phyloP scores from a whole-genome alignment of 805 yeast genomes.

The Starmerella asiatica region DNA sequence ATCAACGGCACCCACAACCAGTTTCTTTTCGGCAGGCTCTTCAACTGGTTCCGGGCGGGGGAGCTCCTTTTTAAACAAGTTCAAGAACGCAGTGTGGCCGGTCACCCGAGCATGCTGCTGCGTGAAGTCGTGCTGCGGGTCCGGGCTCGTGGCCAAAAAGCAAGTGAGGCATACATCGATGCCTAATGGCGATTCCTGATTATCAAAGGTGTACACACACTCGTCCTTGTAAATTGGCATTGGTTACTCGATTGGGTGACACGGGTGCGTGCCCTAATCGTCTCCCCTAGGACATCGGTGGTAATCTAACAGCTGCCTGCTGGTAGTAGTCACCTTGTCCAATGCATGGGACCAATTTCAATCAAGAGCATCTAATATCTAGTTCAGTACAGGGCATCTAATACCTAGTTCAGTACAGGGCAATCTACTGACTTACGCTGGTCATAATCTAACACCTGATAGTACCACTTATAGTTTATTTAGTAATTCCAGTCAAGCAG shows the following conservation, averaged over 20 bases:
- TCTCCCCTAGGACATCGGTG: not conserved
- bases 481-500: conserved; percentile 38
- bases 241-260: not conserved
- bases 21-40: conserved; percentile 35
- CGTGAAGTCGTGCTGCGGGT: conserved; percentile 54
- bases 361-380: too few species aligned
- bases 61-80: conserved; percentile 41
- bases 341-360: too few species aligned
- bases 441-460: too few species aligned
- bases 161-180: conserved; percentile 65
- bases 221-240: conserved; percentile 65
- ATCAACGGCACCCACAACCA: conserved; percentile 38
- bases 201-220: conserved; percentile 74
- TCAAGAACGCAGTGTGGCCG: conserved; percentile 46
- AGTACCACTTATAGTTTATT: too few species aligned
- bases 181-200: conserved; percentile 43
- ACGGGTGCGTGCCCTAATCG: not conserved
- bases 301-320: not conserved
- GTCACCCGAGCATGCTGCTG: conserved; percentile 39
- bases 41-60: conserved; percentile 27
- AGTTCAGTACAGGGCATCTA: too few species aligned
- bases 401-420: too few species aligned
- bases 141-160: conserved; percentile 39
- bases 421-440: too few species aligned
- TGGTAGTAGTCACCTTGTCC: too few species aligned